phyloP scores from a whole-genome alignment of 495 filamentous ascomycete species.

The Tuber aestivum region DNA sequence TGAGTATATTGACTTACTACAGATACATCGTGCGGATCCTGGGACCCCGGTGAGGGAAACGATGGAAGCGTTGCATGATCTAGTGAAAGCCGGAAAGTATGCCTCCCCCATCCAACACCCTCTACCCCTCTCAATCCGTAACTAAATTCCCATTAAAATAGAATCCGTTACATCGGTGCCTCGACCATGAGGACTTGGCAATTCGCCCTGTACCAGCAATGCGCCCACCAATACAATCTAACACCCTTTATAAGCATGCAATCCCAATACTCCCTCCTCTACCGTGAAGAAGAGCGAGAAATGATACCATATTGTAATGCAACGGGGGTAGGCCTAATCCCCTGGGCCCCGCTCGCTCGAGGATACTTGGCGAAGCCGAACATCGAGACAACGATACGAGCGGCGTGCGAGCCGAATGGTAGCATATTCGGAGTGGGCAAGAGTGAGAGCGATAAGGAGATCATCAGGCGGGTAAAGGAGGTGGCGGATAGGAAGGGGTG shows the following conservation, averaged over 20 bases:
- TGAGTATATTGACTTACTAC: conserved; percentile 65
- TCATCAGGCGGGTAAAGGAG: conserved; percentile 61
- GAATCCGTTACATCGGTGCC: conserved; percentile 64
- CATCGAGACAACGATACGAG: conserved; percentile 22
- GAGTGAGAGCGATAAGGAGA: conserved; percentile 51
- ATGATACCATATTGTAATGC: conserved; percentile 68
- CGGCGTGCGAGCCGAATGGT: background rate
- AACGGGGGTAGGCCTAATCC: conserved; percentile 65
- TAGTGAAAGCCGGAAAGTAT: conserved; percentile 52
- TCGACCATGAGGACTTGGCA: conserved; percentile 62
- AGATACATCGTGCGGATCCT: conserved; percentile 64
- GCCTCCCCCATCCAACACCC: background rate
- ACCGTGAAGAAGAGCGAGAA: conserved; percentile 71
- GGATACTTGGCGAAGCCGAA: conserved; percentile 53
- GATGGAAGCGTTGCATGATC: conserved; percentile 65
- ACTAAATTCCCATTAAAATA: conserved; percentile 29
- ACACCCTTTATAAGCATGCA: conserved; percentile 72
- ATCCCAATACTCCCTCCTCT: conserved; percentile 64
- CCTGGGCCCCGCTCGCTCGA: conserved; percentile 60
- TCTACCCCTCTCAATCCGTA: background rate
- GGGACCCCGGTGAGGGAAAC: conserved; percentile 59
- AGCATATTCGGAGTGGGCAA: conserved; percentile 13
- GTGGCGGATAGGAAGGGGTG: conserved; percentile 62
- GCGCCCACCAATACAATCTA: conserved; percentile 56
- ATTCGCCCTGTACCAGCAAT: conserved; percentile 55